Evolutionary conservation across 768 basidiomycete genomes (phyloP), one percentile per base, ranked within the genome.

Genomic region (Chalciporus piperatus): DNA sequence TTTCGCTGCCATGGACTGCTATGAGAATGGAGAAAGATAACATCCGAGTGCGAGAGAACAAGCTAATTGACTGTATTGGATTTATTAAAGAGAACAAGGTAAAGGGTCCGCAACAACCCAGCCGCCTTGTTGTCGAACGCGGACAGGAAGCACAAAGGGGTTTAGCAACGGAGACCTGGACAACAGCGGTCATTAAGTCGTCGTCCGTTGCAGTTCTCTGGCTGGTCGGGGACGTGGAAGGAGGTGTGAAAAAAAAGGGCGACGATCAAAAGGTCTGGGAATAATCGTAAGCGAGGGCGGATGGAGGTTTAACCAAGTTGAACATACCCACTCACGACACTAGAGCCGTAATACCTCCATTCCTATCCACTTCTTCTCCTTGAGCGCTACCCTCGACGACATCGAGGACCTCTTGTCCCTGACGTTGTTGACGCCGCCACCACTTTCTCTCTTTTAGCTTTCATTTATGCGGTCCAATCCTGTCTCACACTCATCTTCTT

Each of bases 391-490:
- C 35, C 30, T 53, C 32, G 20, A 33, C 47, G 22, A 54, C 38
- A 30, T 45, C 56, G 40, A 46, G 19, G 35, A 54, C 40, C 55
- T 54, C 52, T 13, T 41, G 41, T 56, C 35, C 32, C 41, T 41
- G 55, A 56, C 55, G 25, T 39, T 39, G 37, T 28, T 20, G 42
- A 25, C 42, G 42, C 42, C n/a, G n/a, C n/a, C n/a, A n/a, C n/a
- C 49, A 27, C 38, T 25, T 40, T 22, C 35, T 23, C 25, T 47
- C 20, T 30, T 30, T 49, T 50, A 40, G 4, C 16, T n/a, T 37
- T 37, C 16, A 37, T 37, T 37, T 37, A 69, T 69, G 79, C 74
- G 72, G 72, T 63, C 70, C 51, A 56, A 67, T 41, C 59, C 65
- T 44, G 37, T 44, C 53, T 30, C 56, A 35, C 57, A 68, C 38